Base-by-base conservation (phyloP, 169 alveolate species). In the Plasmodium adleri region DNA sequence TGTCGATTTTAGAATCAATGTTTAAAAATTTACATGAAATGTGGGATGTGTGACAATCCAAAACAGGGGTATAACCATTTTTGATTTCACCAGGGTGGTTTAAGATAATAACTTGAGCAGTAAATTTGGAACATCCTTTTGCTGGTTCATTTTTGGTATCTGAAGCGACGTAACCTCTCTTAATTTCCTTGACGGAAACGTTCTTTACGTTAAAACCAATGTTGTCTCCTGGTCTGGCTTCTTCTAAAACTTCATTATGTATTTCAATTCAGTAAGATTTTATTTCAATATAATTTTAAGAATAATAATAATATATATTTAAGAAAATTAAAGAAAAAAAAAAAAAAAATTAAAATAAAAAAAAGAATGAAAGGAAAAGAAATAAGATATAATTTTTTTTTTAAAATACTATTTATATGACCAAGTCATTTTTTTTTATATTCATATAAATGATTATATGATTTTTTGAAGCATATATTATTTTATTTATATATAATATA, bases 31-130 rank as follows among this genome's bases (percentile, higher is more conserved):
- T 98, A 95, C 99, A 98, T 26, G 99, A 98, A 89, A 98, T 97
- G 94, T 98, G 99, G 52, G 99, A 99, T 72, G 99, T 98, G 96
- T 98, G 99, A 93, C 99, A 96, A 95, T 98, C 99, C 49, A 98
- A 93, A 72, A 98, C 99, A 68, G 99, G 99, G 74, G 99, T 93
- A 96, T 98, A 98, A 50, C 99, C 99, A 87, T 95, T 97, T 95
- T 96, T 94, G 96, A 98, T 98, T 94, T 97, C 97, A 72, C 99
- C 99, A 63, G 99, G 99, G 97, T 98, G 99, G 93, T 98, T 97
- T 88, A 98, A 94, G 66, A 98, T 96, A 92, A 98, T 98, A 90
- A 98, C 99, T 94, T 98, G 98, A 32, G 99, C 99, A 66, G 93
- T 93, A 98, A 98, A 98, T 93, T 94, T 87, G 67, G 90, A 96